Evolutionary conservation across 1,139 yeast genomes (phyloP), one percentile per base, ranked within the genome.

Genomic region (Blastobotrys illinoisensis): DNA sequence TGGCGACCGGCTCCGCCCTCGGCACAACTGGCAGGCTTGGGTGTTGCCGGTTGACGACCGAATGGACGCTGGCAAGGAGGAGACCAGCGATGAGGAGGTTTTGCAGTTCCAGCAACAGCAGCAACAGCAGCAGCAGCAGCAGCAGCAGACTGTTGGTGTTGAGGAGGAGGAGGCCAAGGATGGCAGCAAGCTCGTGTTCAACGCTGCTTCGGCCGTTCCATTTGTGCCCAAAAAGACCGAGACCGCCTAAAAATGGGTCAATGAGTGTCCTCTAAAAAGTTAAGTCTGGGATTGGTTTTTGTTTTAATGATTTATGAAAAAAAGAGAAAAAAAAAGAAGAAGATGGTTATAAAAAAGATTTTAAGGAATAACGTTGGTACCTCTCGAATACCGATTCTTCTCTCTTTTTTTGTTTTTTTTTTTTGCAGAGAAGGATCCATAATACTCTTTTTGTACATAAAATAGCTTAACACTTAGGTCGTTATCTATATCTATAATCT

Each of bases 31-130:
- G 68, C 66, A 70, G 40, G 71, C 69, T 51, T 82, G 85, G 85
- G 74, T 82, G 16, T 66, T 82, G 53, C 79, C 83, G 1, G 59
- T 60, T 28, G 73, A 70, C 36, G 79, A 79, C 60, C 76, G 85
- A 62, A 68, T 73, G 32, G 75, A 68, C 16, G 64, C 64, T 40
- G 79, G 79, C 28, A 61, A 60, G 44, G 75, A 72, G 49, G 75
- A 73, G 52, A 59, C 62, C n/a, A 54, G 60, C n/a, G 56, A 52
- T 9, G 58, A 56, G 9, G 64, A 60, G 40, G 40, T 32, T 32
- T 32, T 18, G 53, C 47, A 11, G 40, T 53, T 13, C 49, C 52
- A 26, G 18, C 50, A 16, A 23, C 4, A 47, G 21, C 49, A 24
- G 49, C 49, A 53, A 24, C 47, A 43, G 14, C 44, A 16, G 21